Base-by-base conservation (phyloP, 2,329 filamentous ascomycete species). In the Fusarium gaditjirri region DNA sequence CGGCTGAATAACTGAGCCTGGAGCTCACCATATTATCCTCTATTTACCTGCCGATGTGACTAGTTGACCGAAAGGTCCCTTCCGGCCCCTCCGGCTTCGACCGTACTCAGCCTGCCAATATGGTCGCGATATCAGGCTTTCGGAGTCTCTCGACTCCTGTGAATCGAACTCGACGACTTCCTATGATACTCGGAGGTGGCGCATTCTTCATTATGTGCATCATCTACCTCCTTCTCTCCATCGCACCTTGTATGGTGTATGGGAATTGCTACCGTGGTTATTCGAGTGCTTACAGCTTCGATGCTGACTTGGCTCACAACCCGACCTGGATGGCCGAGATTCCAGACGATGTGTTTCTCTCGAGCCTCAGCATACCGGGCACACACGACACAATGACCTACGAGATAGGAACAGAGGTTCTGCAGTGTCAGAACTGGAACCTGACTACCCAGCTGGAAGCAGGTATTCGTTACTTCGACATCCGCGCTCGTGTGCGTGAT, bases 381-480 rank as follows among this genome's bases (percentile, higher is more conserved):
- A 87, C 86, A 4, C 86, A 88, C 78, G 86, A 88, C 75, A 87
- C 86, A 29, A 83, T 88, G 83, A 87, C 86, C 23, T 85, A 84
- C 70, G 75, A 78, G 47, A 78, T 85, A 61, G 71, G 65, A 33
- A 72, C 76, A 46, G 78, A 81, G 63, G 61, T 66, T 13, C 81
- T 83, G 55, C 82, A 85, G 75, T 87, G 85, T 74, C 86, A 88
- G 78, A 86, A 86, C 73, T 80, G 80, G 71, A 81, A 82, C 70
- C 80, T 88, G 27, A 72, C 65, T 19, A 79, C 78, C 21, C 86
- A 88, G 77, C 82, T 88, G 44, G 60, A 75, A 38, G 82, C 83
- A 5, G 86, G 86, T 13, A 72, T 87, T 77, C 82, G 85, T 35
- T 85, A 87, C 81, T 79, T 86, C 58, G 85, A 88, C 72, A 83